These are phyloP conservation scores for Gigaspora rosea DNA, from an alignment of 192 early-diverging fungal species.

Conservation along the genomic window DNA sequence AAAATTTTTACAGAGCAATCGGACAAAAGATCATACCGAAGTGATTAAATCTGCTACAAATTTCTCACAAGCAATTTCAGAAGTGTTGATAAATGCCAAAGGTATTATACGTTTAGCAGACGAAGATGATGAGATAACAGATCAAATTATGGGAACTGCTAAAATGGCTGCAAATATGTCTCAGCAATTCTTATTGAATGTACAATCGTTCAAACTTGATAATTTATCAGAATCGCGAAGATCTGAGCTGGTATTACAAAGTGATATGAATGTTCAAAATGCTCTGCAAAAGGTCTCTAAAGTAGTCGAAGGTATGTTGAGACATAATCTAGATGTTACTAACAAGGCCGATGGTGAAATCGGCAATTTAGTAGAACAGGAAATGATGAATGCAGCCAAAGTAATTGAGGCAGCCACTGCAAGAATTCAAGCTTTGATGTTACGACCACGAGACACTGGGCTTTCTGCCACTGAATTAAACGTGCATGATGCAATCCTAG, in stretches of 20 bases:
- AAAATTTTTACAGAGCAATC: slow-evolving; percentile 45
- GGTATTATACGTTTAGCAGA: slow-evolving; percentile 81
- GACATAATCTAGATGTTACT: slow-evolving; percentile 55
- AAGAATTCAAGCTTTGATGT: slow-evolving; percentile 78
- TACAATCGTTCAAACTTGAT: slow-evolving; percentile 77
- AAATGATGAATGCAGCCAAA: slow-evolving; percentile 89
- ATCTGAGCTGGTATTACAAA: slow-evolving; percentile 72
- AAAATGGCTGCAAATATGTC: slow-evolving; percentile 64
- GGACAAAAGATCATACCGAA: slow-evolving; percentile 76
- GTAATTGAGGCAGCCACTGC: slow-evolving; percentile 91
- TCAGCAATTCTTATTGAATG: slow-evolving; percentile 84
- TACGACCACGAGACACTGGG: slow-evolving; percentile 70
- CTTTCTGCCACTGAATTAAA: slow-evolving; percentile 76
- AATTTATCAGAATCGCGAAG: slow-evolving; percentile 63
- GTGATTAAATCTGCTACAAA: slow-evolving; percentile 80
- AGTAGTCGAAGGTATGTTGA: slow-evolving; percentile 76
- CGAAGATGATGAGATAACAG: slow-evolving; percentile 73
- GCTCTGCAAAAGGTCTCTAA: slow-evolving; percentile 71
- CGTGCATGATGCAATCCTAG: slow-evolving; percentile 88
- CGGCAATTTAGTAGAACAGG: slow-evolving; percentile 88
- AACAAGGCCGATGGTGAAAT: slow-evolving; percentile 71
- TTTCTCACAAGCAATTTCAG: slow-evolving; percentile 79
- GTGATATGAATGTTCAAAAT: slow-evolving; percentile 76
- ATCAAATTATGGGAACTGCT: slow-evolving; percentile 73
- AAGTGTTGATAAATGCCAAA: slow-evolving; percentile 87